Base-by-base conservation (phyloP, 2,329 filamentous ascomycete genomes). In the Colletotrichum paranaense region DNA sequence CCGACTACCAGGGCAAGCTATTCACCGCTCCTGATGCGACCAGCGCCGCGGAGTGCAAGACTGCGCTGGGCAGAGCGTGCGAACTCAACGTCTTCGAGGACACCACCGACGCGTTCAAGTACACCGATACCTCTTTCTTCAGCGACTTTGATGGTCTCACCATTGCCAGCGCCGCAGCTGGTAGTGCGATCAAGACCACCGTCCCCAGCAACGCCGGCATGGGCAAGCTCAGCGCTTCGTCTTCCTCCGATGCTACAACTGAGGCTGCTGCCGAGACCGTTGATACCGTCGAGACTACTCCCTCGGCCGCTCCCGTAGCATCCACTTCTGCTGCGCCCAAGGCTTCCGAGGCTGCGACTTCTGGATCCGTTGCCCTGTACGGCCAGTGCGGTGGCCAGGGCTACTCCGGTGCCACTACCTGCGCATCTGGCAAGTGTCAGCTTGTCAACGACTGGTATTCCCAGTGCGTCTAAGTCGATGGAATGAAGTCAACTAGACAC, bases 311-410 rank as follows among this genome's bases (percentile, higher is more conserved):
- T 19, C 66, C 67, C 24, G 60, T 26, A 8, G 26, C 53, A 14
- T 26, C 67, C 14, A 49, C 42, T 5, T n/a, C 64, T 9, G 65
- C 65, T 56, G 69, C 64, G 5, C 22, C 62, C 38, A 62, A 49
- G 56, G 7, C 63, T 8, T 35, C 53, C 12, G 2, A 59, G 64
- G 35, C 53, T 19, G 62, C 56, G 30, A 32, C 35, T 63, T 74
- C 68, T 35, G 76, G 76, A 62, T 74, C 68, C 26, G 76, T 80
- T 26, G 76, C 77, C 11, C 78, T 77, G 56, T 85, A 78, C 73
- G 82, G 78, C n/a, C 83, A 84, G 75, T 85, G 83, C 64, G 77
- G 77, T 67, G 77, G 77, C 22, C 28, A 73, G 52, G 73, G 73
- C 24, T 76, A 72, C 67, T 71, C 68, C 35, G 77, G 77, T 19